Base-by-base conservation (phyloP, 768 basidiomycete species). In the Cubamyces sp. region DNA sequence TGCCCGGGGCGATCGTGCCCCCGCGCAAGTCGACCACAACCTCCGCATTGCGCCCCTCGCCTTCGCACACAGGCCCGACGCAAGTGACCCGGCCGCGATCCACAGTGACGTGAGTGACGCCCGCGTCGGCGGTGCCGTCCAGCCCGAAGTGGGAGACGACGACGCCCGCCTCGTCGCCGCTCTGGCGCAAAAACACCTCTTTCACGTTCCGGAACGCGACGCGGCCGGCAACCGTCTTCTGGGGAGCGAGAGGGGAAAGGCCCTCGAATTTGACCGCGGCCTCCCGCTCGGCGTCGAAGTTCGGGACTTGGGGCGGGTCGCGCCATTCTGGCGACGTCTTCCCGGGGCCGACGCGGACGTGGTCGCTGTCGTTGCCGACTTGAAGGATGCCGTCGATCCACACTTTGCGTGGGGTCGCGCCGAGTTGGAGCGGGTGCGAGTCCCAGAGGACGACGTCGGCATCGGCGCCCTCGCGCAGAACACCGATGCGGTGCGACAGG, bases 301-400 rank as follows among this genome's bases (percentile, higher is more conserved):
- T 79, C 0, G 92, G 91, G 1, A 86, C 84, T 43, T 73, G 75
- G 0, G 91, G 90, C 3, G 72, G 67, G 18, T 73, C 54, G 51
- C 79, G 79, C 48, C 76, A 74, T 19, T 56, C 63, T 12, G 61
- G 11, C 6, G 60, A 62, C 14, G 69, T 64, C 58, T 75, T 73
- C 15, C 64, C 69, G n/a, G 62, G 64, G 42, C 67, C 64, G 47
- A 71, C 52, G 52, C 65, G 59, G 61, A 68, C 57, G 28, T 63
- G 61, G 28, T 64, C 51, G 39, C 63, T 60, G 5, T 66, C 18
- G 81, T 80, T n/a, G 76, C 73, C 49, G 78, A 90, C 79, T 68
- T 96, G 93, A 3, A 85, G 71, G 60, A 93, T 86, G 1, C 94
- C 94, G 72, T 97, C 94, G 65, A 96, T 91, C 80, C 87, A 96